Conservation (phyloP, 441 rosid genomes). For the Pelargonium citronellum region DNA sequence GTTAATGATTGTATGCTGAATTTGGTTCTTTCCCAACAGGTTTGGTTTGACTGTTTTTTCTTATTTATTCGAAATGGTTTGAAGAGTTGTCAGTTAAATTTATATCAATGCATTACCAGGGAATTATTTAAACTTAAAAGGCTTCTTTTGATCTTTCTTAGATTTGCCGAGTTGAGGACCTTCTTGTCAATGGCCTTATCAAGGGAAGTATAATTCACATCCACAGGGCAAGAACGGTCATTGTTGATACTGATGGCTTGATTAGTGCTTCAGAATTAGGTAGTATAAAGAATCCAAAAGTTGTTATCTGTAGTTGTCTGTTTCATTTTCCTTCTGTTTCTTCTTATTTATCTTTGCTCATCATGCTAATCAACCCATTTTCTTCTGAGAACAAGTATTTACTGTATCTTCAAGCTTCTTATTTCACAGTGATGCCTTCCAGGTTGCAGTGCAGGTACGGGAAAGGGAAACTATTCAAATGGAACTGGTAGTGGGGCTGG, state of each 20-base stretch:
- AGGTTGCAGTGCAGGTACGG: constrained; percentile 94
- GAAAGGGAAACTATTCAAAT: constrained; percentile 76
- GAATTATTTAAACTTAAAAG: constrained; percentile 11
- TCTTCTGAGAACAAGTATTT: constrained; percentile 12
- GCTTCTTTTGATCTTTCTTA: constrained; percentile 27
- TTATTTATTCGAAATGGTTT: background rate
- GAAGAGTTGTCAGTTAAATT: background rate
- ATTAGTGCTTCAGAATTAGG: constrained; percentile 88
- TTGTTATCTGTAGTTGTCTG: constrained; percentile 2
- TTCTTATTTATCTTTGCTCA: background rate
- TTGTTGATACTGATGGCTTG: constrained; percentile 60
- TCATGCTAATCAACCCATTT: constrained; percentile 13
- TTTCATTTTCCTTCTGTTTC: background rate
- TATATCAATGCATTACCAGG: background rate
- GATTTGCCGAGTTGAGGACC: constrained; percentile 97
- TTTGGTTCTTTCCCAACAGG: no score
- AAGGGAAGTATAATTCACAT: constrained; percentile 92
- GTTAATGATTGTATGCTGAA: no score
- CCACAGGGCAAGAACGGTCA: constrained; percentile 83
- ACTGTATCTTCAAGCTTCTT: constrained; percentile 23
- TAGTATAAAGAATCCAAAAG: constrained; percentile 26
- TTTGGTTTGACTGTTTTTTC: no score
- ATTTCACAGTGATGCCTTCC: constrained; percentile 25
- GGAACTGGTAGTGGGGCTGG: constrained; percentile 99
- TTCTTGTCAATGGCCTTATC: constrained; percentile 76